Evolutionary conservation across 192 early-diverging fungal genomes (phyloP), one percentile per base, ranked within the genome.

Genomic region (Podochytrium sp.): DNA sequence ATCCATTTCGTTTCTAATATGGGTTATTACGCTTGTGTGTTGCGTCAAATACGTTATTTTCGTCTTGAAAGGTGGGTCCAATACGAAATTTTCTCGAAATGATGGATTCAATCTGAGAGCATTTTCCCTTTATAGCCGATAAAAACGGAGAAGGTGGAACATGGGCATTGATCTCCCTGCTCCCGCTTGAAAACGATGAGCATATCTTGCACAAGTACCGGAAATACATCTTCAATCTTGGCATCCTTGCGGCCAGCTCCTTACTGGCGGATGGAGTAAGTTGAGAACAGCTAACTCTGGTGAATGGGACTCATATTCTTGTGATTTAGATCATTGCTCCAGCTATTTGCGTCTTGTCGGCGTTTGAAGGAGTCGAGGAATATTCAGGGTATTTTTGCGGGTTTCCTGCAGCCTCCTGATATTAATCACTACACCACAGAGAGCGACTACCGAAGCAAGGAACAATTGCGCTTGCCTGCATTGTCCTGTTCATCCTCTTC

Each of bases 111-210:
- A 12, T 23, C 2, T 77, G 60, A 49, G 35, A 27, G 25, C 14
- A 1, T 2, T 47, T 2, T 27, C 35, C 4, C 35, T 69, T 74
- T 18, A 42, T 55, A 84, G 86, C 86, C 0, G 85, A 85, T 60
- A 86, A 87, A 65, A 87, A 89, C 49, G 86, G 86, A 16, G 83
- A 87, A 70, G 86, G 86, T 3, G 86, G 86, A 34, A 85, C 83
- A 7, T 88, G 82, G 79, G 86, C 86, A 25, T 52, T 88, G 29
- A 74, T 83, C 20, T 83, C 85, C 1, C 61, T 87, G 32, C 64
- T 88, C 7, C 76, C 81, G 3, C 37, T 76, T 35, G 75, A 81
- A 3, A 52, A 75, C 57, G 71, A 77, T 18, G 75, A 83, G 41
- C 58, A 73, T 47, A 20, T 29, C 6, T 32, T 84, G 25, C 63